These are phyloP conservation scores for Acanthochlamys bracteata DNA, from an alignment of 106 monocot genomes.

Conservation along the genomic window DNA sequence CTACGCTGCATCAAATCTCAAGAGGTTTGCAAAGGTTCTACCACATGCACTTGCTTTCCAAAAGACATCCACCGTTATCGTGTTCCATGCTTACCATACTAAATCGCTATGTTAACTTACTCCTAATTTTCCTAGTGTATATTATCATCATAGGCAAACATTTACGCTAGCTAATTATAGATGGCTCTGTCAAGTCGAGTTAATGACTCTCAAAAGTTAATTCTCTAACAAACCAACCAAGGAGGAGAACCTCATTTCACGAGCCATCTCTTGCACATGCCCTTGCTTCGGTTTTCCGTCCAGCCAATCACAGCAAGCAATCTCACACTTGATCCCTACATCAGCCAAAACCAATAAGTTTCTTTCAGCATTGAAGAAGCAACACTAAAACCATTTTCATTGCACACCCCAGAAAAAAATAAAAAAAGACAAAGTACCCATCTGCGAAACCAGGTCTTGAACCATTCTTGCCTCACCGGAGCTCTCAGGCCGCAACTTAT, in stretches of 20 bases:
- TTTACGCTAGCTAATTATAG: too few species aligned
- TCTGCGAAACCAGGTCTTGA: constrained; percentile 39
- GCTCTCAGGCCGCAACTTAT: constrained; percentile 69
- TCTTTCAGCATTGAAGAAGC: too few species aligned
- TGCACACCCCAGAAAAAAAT: neutral
- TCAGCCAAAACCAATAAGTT: neutral
- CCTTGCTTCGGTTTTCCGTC: constrained; percentile 69
- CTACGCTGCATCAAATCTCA: neutral
- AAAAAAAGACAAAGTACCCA: constrained; percentile 38
- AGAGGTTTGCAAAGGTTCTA: neutral
- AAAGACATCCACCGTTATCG: too few species aligned
- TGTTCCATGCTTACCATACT: too few species aligned
- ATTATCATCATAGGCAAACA: too few species aligned
- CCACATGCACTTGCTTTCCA: neutral
- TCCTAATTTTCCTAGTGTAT: too few species aligned
- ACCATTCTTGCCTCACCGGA: constrained; percentile 68
- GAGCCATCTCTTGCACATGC: constrained; percentile 77
- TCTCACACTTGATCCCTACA: constrained; percentile 70
- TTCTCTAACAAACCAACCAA: neutral
- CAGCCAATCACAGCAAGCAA: constrained; percentile 63
- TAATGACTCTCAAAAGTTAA: too few species aligned
- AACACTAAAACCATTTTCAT: neutral
- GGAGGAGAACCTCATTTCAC: constrained; percentile 48
- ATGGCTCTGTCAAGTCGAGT: too few species aligned
- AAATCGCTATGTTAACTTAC: too few species aligned